Percentiles rank a stretch among this genome's conserved stretches.
These are phyloP conservation scores for Pterocarpus santalinus DNA, from an alignment of 306 rosid genomes.

Conservation along the genomic window DNA sequence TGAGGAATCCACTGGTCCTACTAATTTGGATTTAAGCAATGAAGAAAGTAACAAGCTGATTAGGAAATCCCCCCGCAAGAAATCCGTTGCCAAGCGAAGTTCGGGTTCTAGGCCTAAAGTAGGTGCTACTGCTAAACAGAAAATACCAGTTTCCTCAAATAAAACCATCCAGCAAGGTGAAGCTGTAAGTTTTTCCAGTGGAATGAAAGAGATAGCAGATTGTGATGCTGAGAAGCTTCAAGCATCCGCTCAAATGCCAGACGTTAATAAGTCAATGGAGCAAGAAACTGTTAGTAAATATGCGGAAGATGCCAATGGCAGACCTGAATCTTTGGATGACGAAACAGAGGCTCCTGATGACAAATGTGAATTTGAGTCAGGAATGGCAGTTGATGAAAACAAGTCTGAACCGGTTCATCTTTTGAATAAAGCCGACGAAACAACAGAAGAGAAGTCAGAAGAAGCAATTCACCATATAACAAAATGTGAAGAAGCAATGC, in stretches of 20 bases:
- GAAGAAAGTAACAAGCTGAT: conserved; percentile 47
- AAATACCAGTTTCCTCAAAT: conserved; percentile 52
- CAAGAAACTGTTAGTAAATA: conserved; percentile 37
- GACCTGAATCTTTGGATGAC: conserved; percentile 62
- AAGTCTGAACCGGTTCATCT: conserved; percentile 40
- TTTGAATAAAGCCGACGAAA: conserved; percentile 36
- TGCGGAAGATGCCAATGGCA: conserved; percentile 44
- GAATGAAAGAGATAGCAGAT: conserved; percentile 47
- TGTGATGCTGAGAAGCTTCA: conserved; percentile 43
- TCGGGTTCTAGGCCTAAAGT: conserved; percentile 69
- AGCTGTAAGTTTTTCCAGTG: conserved; percentile 37
- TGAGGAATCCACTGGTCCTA: conserved; percentile 51
- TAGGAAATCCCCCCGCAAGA: conserved; percentile 56
- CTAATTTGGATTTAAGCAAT: conserved; percentile 43
- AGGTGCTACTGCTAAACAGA: conserved; percentile 55
- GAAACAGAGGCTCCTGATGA: conserved; percentile 83
- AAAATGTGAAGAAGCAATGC: conserved; percentile 52
- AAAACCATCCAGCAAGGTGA: conserved; percentile 46
- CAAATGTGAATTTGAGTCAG: conserved; percentile 52
- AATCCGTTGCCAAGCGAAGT: conserved; percentile 63
- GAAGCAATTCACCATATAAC: conserved; percentile 35
- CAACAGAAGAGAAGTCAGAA: conserved; percentile 49
- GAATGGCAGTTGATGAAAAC: conserved; percentile 45
- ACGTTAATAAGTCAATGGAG: conserved; percentile 41
- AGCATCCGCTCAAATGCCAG: conserved; percentile 47